These are phyloP conservation scores for Apiosordaria backusii DNA, from an alignment of 495 filamentous ascomycete genomes.

Conservation along the genomic window DNA sequence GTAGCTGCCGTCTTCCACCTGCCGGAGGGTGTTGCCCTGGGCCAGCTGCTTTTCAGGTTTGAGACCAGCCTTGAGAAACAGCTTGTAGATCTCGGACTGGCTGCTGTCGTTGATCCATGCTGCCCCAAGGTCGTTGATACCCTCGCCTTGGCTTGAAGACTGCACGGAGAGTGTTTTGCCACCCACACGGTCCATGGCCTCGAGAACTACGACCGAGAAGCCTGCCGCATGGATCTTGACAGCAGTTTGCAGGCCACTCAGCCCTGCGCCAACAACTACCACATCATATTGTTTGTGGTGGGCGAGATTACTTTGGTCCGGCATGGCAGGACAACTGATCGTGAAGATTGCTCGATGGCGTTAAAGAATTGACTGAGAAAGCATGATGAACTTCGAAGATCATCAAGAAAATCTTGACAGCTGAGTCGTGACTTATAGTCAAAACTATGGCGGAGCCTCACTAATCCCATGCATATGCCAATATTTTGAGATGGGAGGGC, in stretches of 20 bases:
- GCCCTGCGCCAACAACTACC: constrained; percentile 50
- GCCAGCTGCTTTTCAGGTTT: constrained; percentile 47
- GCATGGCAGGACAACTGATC: background rate
- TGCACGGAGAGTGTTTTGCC: constrained; percentile 44
- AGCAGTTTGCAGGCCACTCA: constrained; percentile 49
- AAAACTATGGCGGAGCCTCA: background rate
- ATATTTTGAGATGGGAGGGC: background rate
- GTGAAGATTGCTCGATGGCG: background rate
- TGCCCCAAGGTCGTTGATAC: constrained; percentile 46
- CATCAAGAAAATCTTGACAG: background rate
- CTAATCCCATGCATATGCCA: background rate
- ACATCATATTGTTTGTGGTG: constrained; percentile 16
- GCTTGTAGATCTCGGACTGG: constrained; percentile 39
- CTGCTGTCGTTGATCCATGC: constrained; percentile 54
- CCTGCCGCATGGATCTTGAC: constrained; percentile 39
- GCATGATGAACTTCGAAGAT: background rate
- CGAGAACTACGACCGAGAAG: constrained; percentile 42
- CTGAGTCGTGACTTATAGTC: background rate
- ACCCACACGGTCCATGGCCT: constrained; percentile 50
- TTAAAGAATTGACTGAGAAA: too few relatives aligned
- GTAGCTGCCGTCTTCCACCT: constrained; percentile 27
- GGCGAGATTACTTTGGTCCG: background rate
- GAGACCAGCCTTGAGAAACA: constrained; percentile 36
- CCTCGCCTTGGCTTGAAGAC: constrained; percentile 15
- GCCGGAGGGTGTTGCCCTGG: constrained; percentile 32